Conservation (phyloP, 2,329 filamentous ascomycete genomes). For the Beauveria sp. region DNA sequence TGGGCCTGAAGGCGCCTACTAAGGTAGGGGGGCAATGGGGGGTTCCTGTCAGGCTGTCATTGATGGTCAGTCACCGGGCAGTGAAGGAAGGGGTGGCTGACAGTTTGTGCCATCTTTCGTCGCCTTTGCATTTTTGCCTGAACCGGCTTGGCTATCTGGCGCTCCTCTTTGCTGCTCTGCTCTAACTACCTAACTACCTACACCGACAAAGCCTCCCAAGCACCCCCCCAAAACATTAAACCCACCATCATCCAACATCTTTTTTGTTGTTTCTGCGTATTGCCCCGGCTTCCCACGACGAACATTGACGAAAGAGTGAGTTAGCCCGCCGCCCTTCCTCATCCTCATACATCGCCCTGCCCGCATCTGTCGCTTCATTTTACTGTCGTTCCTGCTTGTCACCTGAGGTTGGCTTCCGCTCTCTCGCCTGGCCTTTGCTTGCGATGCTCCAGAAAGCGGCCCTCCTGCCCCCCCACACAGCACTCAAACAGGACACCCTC, state of each 20-base stretch:
- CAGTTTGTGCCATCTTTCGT: not conserved
- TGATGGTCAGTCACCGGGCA: not conserved
- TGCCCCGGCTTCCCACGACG: conserved; percentile 1
- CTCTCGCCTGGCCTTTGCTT: not conserved
- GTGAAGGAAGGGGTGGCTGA: not conserved
- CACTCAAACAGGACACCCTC: conserved; percentile 1
- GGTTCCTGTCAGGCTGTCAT: not conserved
- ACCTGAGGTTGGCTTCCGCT: not conserved
- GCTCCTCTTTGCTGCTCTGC: not conserved
- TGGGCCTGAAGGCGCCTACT: too few species aligned
- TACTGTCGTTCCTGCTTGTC: not conserved
- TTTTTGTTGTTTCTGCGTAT: conserved; percentile 6
- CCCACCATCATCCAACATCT: conserved; percentile 10
- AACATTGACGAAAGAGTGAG: conserved; percentile 7
- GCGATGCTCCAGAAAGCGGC: conserved; percentile 7
- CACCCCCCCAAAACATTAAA: conserved; percentile 4
- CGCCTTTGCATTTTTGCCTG: not conserved
- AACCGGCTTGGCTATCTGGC: not conserved
- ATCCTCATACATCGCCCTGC: not conserved
- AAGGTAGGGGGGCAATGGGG: not conserved
- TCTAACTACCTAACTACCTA: not conserved
- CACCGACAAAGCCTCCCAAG: conserved; percentile 3
- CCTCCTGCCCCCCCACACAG: conserved; percentile 6
- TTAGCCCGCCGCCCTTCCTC: conserved; percentile 3
- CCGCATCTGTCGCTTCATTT: not conserved